These are phyloP conservation scores for Hortiboletus campestris DNA, from an alignment of 768 basidiomycete species.

Conservation along the genomic window DNA sequence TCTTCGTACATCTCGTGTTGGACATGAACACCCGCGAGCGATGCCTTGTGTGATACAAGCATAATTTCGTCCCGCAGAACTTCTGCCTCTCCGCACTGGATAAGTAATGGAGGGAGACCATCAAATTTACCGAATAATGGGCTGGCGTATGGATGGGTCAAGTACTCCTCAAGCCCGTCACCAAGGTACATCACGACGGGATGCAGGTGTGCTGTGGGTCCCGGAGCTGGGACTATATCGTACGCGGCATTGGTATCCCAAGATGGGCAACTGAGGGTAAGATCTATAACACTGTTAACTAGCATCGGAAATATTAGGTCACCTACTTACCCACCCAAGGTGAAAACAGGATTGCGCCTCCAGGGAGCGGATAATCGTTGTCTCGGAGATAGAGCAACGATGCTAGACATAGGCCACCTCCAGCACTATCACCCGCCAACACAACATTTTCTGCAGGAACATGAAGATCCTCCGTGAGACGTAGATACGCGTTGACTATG, in stretches of 20 bases:
- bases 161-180: conserved; percentile 69
- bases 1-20: conserved; percentile 90
- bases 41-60: conserved; percentile 90
- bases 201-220: conserved; percentile 79
- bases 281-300: conserved; percentile 45
- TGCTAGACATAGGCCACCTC: conserved; percentile 83
- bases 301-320: conserved; percentile 2
- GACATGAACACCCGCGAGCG: conserved; percentile 79
- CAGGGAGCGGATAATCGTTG: conserved; percentile 78
- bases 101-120: conserved; percentile 84
- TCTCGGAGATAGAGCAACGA: conserved; percentile 94
- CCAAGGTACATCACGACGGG: conserved; percentile 95
- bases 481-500: conserved; percentile 81
- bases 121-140: conserved; percentile 89
- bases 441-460: conserved; percentile 92
- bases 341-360: conserved; percentile 84
- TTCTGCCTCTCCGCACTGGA: conserved; percentile 92
- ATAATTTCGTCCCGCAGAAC: conserved; percentile 93
- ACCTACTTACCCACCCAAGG: conserved; percentile 87
- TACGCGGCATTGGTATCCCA: conserved; percentile 93
- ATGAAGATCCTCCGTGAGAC: conserved; percentile 82
- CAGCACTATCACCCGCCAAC: conserved; percentile 89
- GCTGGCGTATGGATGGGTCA: conserved; percentile 96
- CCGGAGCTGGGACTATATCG: conserved; percentile 77
- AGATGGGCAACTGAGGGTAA: conserved; percentile 98